Evolutionary conservation across 2,329 filamentous ascomycete genomes (phyloP), one percentile per base, ranked within the genome.

Genomic region (Dactylellina parvicollis): DNA sequence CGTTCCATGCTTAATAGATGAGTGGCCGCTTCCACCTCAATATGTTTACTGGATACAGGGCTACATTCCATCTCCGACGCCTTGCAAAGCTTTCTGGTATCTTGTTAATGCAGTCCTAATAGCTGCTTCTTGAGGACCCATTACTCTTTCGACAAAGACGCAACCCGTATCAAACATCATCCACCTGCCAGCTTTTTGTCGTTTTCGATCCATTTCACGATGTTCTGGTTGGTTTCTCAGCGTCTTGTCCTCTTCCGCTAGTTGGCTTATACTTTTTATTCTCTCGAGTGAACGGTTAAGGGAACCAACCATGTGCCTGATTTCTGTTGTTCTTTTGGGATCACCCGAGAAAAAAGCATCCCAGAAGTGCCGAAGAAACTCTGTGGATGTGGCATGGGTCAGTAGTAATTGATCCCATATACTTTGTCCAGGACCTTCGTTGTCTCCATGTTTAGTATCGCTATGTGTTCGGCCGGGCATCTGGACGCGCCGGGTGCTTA

Each of bases 351-450:
- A 85, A 79, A 96, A 99, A 0, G 93, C 88, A 32, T 87, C 86
- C 94, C 94, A 99, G 83, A 99, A 99, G 80, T 98, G 96, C 77
- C 94, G 91, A n/a, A 99, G 83, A 78, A 98, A 99, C 79, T 99
- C 95, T 36, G 91, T 90, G 0, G 92, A 96, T 0, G 95, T 99
- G 59, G 93, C 93, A 80, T 98, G 92, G 0, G 94, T 96, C 62
- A 90, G 84, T 10, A 83, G 84, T n/a, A 91, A 79, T 16, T 85
- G 85, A 76, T 90, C 88, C 75, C 87, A 88, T 1, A 88, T 82
- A 1, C 80, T 77, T 7, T 81, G 75, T 0, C 85, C 83, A 14
- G 87, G 80, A 2, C 84, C 85, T 30, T 81, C 82, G 1, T 82
- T 20, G n/a, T 42, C 32, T 22, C 44, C 34, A 24, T 18, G 20